These are phyloP conservation scores for Saccharomycopsis javanensis DNA, from an alignment of 805 yeast species.

Conservation along the genomic window DNA sequence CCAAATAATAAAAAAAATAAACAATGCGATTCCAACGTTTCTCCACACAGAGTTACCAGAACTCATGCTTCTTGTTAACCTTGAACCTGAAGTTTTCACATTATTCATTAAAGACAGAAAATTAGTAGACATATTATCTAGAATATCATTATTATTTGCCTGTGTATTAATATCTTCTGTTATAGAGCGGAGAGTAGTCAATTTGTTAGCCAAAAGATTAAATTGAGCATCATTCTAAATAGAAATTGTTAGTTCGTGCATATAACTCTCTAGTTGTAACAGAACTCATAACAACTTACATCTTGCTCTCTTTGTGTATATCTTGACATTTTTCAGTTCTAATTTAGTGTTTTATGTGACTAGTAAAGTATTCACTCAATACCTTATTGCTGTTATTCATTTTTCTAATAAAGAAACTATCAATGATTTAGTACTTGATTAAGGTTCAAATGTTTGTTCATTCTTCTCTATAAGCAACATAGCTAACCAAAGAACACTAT, in stretches of 20 bases:
- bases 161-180: slow-evolving; percentile 60
- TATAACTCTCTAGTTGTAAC: not conserved
- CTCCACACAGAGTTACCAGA: slow-evolving; percentile 52
- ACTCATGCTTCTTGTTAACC: slow-evolving; percentile 45
- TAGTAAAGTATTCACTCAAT: not conserved
- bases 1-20: slow-evolving; percentile 47
- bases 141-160: slow-evolving; percentile 41
- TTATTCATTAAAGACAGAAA: slow-evolving; percentile 39
- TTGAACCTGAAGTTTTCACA: slow-evolving; percentile 41
- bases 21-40: slow-evolving; percentile 48
- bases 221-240: slow-evolving; percentile 51
- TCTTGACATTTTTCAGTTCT: slow-evolving; percentile 21
- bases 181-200: slow-evolving; percentile 52
- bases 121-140: slow-evolving; percentile 39
- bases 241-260: not conserved
- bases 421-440: not conserved
- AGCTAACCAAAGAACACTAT: too few relatives aligned
- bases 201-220: slow-evolving; percentile 53
- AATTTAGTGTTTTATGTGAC: not conserved
- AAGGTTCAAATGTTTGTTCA: not conserved
- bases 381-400: too few relatives aligned
- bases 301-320: slow-evolving; percentile 26
- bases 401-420: too few relatives aligned
- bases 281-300: slow-evolving; percentile 7
- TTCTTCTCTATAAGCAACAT: too few relatives aligned